Base-by-base conservation (phyloP, 129 eudicot genomes). In the Scalesia atractyloides region DNA sequence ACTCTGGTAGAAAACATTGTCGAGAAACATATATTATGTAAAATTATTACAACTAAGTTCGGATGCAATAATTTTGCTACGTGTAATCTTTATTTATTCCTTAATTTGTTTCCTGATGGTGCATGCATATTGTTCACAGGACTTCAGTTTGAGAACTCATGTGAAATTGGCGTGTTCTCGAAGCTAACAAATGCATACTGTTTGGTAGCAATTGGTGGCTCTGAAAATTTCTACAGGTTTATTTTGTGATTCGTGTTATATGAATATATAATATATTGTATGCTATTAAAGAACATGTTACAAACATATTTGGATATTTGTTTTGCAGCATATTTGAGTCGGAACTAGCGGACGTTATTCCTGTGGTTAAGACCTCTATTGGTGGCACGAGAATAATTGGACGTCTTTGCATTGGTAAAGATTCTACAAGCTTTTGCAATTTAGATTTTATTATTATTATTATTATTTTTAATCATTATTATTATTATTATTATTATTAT, bases 351-450 rank as follows among this genome's bases (percentile, higher is more conserved):
- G 91, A 82, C 71, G 86, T 78, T 65, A 94, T 89, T 70, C 98
- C 97, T 1, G 98, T 94, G 65, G 96, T 90, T 66, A 94, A 94
- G 74, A 94, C 98, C 75, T 94, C 97, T n/a, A 84, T 94, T 84
- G 87, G 81, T 64, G 97, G 98, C 37, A 94, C 93, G 41, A 79
- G 97, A 76, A 88, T 90, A 33, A 90, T 94, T 54, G 97, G 98
- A 44, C 79, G 93, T 48, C 87, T 90, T 52, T 94, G 97, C 73
- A 84, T 91, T 76, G 98, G 98, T 93, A 65, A 64, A 82, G 7
- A 5, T 13, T 37, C 30, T 56, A 34, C 59, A 66, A 58, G 69
- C 9, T 53, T 54, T 64, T 56, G 9, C 22, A 17, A 16, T 67
- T 10, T 37, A 52, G 49, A 54, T 53, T 41, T 7, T 41, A 39